phyloP scores from a whole-genome alignment of 805 yeast species.

The Lipomyces yamanashiensis region DNA sequence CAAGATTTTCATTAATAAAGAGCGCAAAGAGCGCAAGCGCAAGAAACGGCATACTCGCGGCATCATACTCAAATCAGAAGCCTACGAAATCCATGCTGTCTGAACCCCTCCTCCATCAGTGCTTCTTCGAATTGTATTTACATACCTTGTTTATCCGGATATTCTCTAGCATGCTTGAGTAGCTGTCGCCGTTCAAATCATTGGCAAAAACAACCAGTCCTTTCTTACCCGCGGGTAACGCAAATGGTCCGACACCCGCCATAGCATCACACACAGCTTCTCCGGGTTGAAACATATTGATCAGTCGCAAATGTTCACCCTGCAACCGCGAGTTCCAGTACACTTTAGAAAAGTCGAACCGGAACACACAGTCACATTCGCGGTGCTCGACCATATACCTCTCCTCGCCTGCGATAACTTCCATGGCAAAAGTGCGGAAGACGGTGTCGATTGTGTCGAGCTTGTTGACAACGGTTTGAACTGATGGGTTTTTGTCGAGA shows the following conservation, averaged over 20 bases:
- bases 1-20: conserved; percentile 32
- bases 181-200: conserved; percentile 90
- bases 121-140: neutral
- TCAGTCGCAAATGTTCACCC: conserved; percentile 88
- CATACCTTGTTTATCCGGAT: conserved; percentile 64
- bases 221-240: conserved; percentile 91
- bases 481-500: conserved; percentile 79
- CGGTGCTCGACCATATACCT: conserved; percentile 70
- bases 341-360: conserved; percentile 88
- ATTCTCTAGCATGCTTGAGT: conserved; percentile 68
- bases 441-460: conserved; percentile 83
- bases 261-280: conserved; percentile 91
- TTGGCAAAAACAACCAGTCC: conserved; percentile 82
- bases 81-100: conserved; percentile 21
- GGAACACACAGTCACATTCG: conserved; percentile 84
- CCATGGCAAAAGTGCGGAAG: conserved; percentile 92
- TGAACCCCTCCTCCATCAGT: neutral
- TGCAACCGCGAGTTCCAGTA: conserved; percentile 97
- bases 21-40: conserved; percentile 36
- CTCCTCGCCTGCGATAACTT: conserved; percentile 83
- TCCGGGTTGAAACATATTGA: conserved; percentile 60
- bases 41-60: conserved; percentile 26
- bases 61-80: conserved; percentile 16
- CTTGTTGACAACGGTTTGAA: conserved; percentile 90
- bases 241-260: conserved; percentile 99